Base-by-base conservation (phyloP, 2,329 filamentous ascomycete species). In the Bipolaris sorokiniana region DNA sequence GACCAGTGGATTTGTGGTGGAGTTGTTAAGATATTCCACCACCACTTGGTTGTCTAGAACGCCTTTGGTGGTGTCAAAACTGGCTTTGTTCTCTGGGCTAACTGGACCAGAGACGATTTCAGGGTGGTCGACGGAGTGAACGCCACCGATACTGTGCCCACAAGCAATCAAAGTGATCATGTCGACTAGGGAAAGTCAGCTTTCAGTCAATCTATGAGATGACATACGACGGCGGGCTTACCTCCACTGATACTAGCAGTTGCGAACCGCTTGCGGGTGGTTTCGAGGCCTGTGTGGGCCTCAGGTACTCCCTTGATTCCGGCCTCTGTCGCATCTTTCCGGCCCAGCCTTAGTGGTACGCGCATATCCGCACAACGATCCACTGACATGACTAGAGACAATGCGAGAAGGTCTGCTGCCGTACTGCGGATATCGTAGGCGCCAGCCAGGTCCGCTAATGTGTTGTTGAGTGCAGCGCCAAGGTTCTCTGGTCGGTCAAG, bases 131-230 rank as follows among this genome's bases (percentile, higher is more conserved):
- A 57, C 63, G 26, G 64, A 62, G 49, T 76, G 73, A 7, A 76
- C 72, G n/a, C 72, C 68, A 16, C 75, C 75, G 31, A 77, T 62
- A 1, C 67, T 70, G 53, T 77, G 75, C 2, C 75, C 75, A 51
- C 74, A 77, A 7, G 75, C 73, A 22, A 70, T 66, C 28, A 77
- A 49, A 15, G 63, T 63, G 36, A 69, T 68, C 63, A 67, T 68
- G 13, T 69, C 65, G 38, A 56, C 58, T 62, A 41, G 34, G 11
- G 11, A 11, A 18, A 48, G 48, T 47, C 23, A 53, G 51, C 47
- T n/a, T 5, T 16, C 31, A 22, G 6, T 40, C 18, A 42, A 48
- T 11, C 15, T 16, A 40, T 4, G 7, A 11, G 47, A 23, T 18
- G 10, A 20, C 13, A 16, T 2, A 15, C 3, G 22, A 51, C 2